These are phyloP conservation scores for Dipteronia dyeriana DNA, from an alignment of 345 rosid species.

Conservation along the genomic window DNA sequence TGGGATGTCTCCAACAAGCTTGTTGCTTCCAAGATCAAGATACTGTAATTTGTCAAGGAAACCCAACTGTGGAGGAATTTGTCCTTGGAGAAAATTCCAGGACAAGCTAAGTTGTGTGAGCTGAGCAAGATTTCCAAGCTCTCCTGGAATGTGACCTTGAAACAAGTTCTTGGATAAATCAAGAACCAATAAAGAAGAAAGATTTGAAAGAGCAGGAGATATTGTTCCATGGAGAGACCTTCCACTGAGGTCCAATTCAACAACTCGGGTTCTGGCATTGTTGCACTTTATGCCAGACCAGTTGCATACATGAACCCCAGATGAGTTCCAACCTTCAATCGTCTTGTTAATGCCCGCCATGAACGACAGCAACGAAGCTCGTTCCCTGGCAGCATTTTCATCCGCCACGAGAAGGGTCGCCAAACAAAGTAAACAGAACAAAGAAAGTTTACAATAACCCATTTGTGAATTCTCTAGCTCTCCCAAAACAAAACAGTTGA, in stretches of 20 bases:
- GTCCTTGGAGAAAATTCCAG: constrained; percentile 68
- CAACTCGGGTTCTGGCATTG: constrained; percentile 42
- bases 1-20: constrained; percentile 59
- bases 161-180: constrained; percentile 80
- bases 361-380: constrained; percentile 58
- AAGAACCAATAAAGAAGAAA: constrained; percentile 62
- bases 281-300: constrained; percentile 79
- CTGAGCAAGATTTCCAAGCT: constrained; percentile 51
- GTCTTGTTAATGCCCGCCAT: constrained; percentile 42
- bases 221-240: constrained; percentile 59
- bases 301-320: constrained; percentile 54
- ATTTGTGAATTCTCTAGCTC: constrained; percentile 21
- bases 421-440: constrained; percentile 30
- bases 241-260: constrained; percentile 60
- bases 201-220: constrained; percentile 58
- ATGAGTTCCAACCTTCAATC: constrained; percentile 54
- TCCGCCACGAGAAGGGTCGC: constrained; percentile 32
- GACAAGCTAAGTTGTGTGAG: constrained; percentile 63
- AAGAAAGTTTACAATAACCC: constrained; percentile 42
- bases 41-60: constrained; percentile 47
- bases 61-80: constrained; percentile 62
- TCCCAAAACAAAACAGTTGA: not conserved
- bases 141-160: constrained; percentile 60
- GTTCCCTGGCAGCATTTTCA: constrained; percentile 32
- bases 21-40: constrained; percentile 62